Evolutionary conservation across 768 basidiomycete species (phyloP), one percentile per base, ranked within the genome.

Genomic region (Trametes gibbosa): DNA sequence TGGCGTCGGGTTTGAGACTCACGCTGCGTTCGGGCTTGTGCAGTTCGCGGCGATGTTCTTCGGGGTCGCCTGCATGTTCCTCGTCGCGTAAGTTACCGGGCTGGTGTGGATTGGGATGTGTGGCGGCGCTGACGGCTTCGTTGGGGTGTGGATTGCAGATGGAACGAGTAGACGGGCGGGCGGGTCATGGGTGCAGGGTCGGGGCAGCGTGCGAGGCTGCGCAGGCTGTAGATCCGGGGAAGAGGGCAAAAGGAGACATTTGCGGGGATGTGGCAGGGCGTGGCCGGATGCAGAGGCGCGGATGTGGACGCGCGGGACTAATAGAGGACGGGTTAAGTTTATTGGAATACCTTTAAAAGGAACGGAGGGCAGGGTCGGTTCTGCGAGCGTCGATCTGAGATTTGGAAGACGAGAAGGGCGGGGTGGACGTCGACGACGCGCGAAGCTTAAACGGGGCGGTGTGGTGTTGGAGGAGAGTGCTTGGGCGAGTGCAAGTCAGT

Each of bases 21-120:
- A 58, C 61, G 45, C 32, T 17, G 27, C 12, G 34, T 25, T 9
- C 46, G 25, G 5, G 21, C 40, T 34, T 37, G 10, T 29, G 61
- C 73, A 95, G 92, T 95, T 95, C 75, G 87, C 80, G 59, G 93
- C 92, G 59, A 95, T 96, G 93, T 84, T 84, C 48, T 82, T 96
- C 72, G 93, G 93, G 29, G 93, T 95, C 65, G 71, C 82, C 69
- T 95, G 92, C 78, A 96, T 96, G 93, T 87, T 92, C 72, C 72
- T 90, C 69, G 91, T 93, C 71, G 91, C 91, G 89, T 93, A 81
- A 84, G 90, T 83, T 50, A 29, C 42, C 17, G 62, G 50, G 62
- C 17, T 46, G 41, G 34, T 62, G n/a, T 55, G 24, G 35, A 25
- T 45, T n/a, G n/a, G n/a, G 32, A n/a, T 42, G 48, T 50, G 41